A percentile compares a stretch with the other conserved stretches of the same genome.
phyloP scores from a whole-genome alignment of 2,329 filamentous ascomycete species.

The Bipolaris bicolor region DNA sequence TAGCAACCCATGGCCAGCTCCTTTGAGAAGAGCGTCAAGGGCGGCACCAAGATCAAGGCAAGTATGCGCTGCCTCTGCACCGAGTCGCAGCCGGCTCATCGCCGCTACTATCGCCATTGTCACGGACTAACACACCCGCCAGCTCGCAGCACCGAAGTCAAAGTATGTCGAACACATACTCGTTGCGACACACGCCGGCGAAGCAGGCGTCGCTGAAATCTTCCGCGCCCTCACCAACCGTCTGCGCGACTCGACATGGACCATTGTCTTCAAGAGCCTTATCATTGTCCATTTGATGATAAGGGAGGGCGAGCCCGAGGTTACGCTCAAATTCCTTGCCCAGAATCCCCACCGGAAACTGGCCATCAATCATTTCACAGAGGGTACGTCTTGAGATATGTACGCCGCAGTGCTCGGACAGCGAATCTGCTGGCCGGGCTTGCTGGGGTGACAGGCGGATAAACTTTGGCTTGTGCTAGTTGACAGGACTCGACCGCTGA shows the following conservation, averaged over 20 bases:
- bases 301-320: conserved; percentile 87
- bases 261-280: conserved; percentile 97
- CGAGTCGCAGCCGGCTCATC: not conserved
- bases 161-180: conserved; percentile 99
- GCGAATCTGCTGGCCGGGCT: conserved; percentile 1
- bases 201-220: conserved; percentile 93
- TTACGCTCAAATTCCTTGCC: conserved; percentile 83
- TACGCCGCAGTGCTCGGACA: not conserved
- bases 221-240: conserved; percentile 90
- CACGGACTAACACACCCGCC: conserved; percentile 23
- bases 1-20: conserved; percentile 72
- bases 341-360: conserved; percentile 78
- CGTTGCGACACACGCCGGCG: conserved; percentile 90
- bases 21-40: conserved; percentile 99
- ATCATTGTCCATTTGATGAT: conserved; percentile 98
- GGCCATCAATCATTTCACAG: conserved; percentile 87
- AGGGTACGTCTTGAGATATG: conserved; percentile 66
- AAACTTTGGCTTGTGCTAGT: not conserved
- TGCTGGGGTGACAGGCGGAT: not conserved
- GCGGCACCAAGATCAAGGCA: conserved; percentile 97
- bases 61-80: conserved; percentile 15
- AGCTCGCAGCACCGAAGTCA: conserved; percentile 95
- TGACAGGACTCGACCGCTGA: conserved; percentile 43
- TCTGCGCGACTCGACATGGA: conserved; percentile 96
- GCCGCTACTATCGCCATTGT: conserved; percentile 18